phyloP scores from a whole-genome alignment of 2,329 filamentous ascomycete genomes.

The Oidium heveae region DNA sequence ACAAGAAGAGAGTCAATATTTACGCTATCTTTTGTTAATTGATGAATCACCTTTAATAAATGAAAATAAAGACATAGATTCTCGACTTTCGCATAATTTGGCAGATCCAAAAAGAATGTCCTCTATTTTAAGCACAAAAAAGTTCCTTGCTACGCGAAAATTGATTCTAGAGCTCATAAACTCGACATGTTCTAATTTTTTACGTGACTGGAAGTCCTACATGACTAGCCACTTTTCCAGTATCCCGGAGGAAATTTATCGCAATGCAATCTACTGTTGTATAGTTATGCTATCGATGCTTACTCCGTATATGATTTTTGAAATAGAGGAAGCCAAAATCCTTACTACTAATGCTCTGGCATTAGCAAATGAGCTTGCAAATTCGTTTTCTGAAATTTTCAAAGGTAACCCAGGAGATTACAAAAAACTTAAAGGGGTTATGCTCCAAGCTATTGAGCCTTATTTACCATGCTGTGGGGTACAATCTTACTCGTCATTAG shows the following conservation, averaged over 20 bases:
- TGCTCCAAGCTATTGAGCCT: constrained; percentile 11
- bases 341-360: constrained; percentile 5
- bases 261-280: constrained; percentile 9
- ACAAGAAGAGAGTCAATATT: constrained; percentile 18
- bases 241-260: constrained; percentile 11
- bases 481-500: constrained; percentile 4
- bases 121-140: constrained; percentile 8
- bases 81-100: constrained; percentile 8
- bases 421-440: constrained; percentile 6
- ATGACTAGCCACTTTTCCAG: constrained; percentile 6
- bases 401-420: constrained; percentile 4
- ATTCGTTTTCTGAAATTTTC: constrained; percentile 5
- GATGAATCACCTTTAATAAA: constrained; percentile 7
- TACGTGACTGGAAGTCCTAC: constrained; percentile 9
- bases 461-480: constrained; percentile 9
- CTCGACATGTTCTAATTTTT: constrained; percentile 10
- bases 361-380: constrained; percentile 6
- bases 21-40: constrained; percentile 30
- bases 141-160: constrained; percentile 10
- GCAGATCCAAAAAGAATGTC: constrained; percentile 1
- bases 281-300: constrained; percentile 9
- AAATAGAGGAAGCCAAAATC: constrained; percentile 4
- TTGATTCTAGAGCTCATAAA: constrained; percentile 12
- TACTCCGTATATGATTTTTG: constrained; percentile 6
- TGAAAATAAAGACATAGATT: not conserved